Percentiles rank a stretch among this genome's conserved stretches.
phyloP scores from a whole-genome alignment of 1,284 basidiomycete genomes.

The Rhodotorula sp. region DNA sequence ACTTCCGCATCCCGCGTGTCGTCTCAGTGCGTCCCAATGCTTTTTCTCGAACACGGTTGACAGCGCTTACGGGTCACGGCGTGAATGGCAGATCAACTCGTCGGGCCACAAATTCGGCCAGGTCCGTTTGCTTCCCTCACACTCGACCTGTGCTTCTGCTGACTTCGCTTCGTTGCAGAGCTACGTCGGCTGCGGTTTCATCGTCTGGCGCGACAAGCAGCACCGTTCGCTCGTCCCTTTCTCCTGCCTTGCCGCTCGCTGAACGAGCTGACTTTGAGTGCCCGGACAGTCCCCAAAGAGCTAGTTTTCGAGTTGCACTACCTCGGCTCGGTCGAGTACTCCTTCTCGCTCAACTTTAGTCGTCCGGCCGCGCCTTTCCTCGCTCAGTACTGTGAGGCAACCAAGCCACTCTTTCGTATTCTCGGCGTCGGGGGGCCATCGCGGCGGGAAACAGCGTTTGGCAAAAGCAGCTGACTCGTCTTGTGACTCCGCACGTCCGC shows the following conservation, averaged over 20 bases:
- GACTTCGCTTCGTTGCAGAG: slow-evolving; percentile 35
- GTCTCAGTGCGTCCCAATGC: slow-evolving; percentile 54
- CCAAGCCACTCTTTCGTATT: no score
- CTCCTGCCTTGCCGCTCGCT: background rate
- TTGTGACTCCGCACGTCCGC: no score
- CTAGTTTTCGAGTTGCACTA: slow-evolving; percentile 58
- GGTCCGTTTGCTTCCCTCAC: slow-evolving; percentile 24
- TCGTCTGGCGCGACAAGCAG: slow-evolving; percentile 71
- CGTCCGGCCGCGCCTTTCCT: slow-evolving; percentile 86
- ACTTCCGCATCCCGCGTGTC: slow-evolving; percentile 81
- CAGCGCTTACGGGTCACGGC: no score
- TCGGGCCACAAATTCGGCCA: slow-evolving; percentile 62
- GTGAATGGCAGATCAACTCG: slow-evolving; percentile 58
- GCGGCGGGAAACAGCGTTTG: no score
- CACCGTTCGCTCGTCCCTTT: slow-evolving; percentile 20
- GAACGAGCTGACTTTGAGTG: background rate
- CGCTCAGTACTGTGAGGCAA: slow-evolving; percentile 66
- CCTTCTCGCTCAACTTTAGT: slow-evolving; percentile 90
- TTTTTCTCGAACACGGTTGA: slow-evolving; percentile 51
- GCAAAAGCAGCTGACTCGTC: no score
- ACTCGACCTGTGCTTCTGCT: no score
- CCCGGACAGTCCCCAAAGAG: slow-evolving; percentile 28
- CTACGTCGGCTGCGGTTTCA: slow-evolving; percentile 86
- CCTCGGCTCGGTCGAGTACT: slow-evolving; percentile 54
- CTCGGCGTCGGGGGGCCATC: no score